Evolutionary conservation across 352 stramenopile species (phyloP).

Genomic region (Pythium myriotylum): DNA sequence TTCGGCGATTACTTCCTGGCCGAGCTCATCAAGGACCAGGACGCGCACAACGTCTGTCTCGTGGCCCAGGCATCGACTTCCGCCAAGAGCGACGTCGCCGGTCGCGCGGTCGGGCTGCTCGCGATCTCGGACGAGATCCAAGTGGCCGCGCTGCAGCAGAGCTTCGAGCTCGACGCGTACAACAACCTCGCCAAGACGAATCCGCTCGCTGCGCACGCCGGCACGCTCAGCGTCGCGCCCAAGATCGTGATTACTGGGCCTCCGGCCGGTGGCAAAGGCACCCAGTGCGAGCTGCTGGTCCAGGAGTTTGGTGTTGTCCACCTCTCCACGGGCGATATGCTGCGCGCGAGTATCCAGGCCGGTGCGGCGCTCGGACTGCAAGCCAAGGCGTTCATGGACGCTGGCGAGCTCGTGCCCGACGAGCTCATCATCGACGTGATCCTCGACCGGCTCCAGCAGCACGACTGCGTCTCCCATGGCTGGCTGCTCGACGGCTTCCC

Average conservation of each 20-base stretch:
- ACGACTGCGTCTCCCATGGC: constrained; percentile 74
- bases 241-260: constrained; percentile 63
- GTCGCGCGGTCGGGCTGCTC: constrained; percentile 73
- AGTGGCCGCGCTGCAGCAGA: constrained; percentile 74
- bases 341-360: constrained; percentile 77
- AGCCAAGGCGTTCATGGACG: constrained; percentile 46
- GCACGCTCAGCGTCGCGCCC: constrained; percentile 30
- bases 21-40: constrained; percentile 90
- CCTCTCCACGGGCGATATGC: constrained; percentile 91
- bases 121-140: constrained; percentile 86
- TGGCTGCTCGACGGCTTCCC: constrained; percentile 95
- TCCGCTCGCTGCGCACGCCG: neutral
- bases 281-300: constrained; percentile 91
- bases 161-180: constrained; percentile 82
- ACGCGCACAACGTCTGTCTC: constrained; percentile 83
- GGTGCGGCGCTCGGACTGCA: constrained; percentile 35
- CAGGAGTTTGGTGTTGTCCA: constrained; percentile 89
- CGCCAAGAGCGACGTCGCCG: constrained; percentile 26
- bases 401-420: constrained; percentile 52
- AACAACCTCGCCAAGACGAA: constrained; percentile 71
- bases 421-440: constrained; percentile 54
- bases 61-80: constrained; percentile 55
- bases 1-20: constrained; percentile 94
- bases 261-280: constrained; percentile 94
- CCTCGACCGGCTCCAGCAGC: constrained; percentile 73